A percentile compares a stretch with the other conserved stretches of the same genome.
Evolutionary conservation across 2,329 filamentous ascomycete genomes (phyloP).

Genomic region (Pleoardoris graminearum): DNA sequence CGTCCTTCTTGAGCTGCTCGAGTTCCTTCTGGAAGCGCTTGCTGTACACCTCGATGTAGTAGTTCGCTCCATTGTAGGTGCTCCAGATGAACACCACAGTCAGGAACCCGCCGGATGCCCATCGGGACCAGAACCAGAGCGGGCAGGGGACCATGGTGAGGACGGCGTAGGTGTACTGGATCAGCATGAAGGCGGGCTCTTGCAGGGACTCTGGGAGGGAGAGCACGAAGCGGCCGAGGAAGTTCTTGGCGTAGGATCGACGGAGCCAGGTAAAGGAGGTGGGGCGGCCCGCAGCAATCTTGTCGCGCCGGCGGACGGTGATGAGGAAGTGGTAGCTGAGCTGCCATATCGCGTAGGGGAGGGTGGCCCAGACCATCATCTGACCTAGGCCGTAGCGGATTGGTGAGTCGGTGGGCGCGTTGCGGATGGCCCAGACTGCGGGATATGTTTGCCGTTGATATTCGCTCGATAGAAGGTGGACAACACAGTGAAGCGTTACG

Average conservation of each 20-base stretch:
- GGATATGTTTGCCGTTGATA: slow-evolving; percentile 74
- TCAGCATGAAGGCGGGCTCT: slow-evolving; percentile 91
- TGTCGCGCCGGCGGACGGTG: slow-evolving; percentile 88
- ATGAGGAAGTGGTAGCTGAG: slow-evolving; percentile 92
- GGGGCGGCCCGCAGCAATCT: slow-evolving; percentile 92
- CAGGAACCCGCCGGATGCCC: slow-evolving; percentile 77
- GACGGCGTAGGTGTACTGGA: slow-evolving; percentile 89
- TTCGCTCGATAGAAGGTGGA: slow-evolving; percentile 74
- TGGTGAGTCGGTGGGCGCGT: slow-evolving; percentile 67
- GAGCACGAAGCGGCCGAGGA: slow-evolving; percentile 85
- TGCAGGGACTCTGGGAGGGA: slow-evolving; percentile 75
- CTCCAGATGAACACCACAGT: slow-evolving; percentile 87
- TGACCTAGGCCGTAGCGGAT: slow-evolving; percentile 77
- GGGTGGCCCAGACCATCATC: slow-evolving; percentile 93
- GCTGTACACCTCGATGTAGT: slow-evolving; percentile 97
- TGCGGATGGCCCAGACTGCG: slow-evolving; percentile 80
- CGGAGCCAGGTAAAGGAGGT: slow-evolving; percentile 98
- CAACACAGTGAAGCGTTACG: slow-evolving; percentile 86
- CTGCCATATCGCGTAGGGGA: slow-evolving; percentile 94
- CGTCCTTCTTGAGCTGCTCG: slow-evolving; percentile 84
- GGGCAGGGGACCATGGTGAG: slow-evolving; percentile 94
- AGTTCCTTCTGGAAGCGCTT: slow-evolving; percentile 96
- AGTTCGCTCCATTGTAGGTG: slow-evolving; percentile 95
- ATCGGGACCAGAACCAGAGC: slow-evolving; percentile 89
- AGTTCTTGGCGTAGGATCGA: slow-evolving; percentile 84